Percentiles rank a stretch among this genome's conserved stretches.
phyloP scores from a whole-genome alignment of 352 stramenopile genomes.

The Achlya hypogyna region DNA sequence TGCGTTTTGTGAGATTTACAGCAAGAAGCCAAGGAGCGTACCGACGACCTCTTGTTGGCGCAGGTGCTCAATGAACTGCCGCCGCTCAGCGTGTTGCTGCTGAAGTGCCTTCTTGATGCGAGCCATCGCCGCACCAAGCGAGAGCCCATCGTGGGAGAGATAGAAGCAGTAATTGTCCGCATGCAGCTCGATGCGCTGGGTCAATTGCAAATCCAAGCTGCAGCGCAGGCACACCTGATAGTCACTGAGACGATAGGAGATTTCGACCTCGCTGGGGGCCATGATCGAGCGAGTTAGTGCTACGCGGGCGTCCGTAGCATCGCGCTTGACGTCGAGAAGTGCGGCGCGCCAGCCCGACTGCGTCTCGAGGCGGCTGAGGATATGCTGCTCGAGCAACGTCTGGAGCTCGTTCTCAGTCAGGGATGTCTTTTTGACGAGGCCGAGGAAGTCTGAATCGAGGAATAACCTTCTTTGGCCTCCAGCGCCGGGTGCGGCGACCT shows the following conservation, averaged over 20 bases:
- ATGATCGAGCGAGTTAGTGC: background rate
- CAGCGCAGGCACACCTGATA: background rate
- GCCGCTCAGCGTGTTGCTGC: too few species aligned
- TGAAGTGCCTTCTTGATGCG: too few species aligned
- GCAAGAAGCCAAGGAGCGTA: background rate
- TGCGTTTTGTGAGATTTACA: background rate
- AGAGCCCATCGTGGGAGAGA: too few species aligned
- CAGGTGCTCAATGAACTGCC: background rate
- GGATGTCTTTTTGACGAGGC: background rate
- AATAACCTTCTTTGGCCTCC: background rate
- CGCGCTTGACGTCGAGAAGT: background rate
- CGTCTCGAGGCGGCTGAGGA: background rate
- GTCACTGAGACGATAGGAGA: background rate
- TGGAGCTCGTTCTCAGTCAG: background rate
- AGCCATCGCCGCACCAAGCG: too few species aligned
- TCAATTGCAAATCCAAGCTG: background rate
- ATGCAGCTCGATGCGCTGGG: background rate
- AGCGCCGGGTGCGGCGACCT: background rate
- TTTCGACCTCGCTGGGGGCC: background rate
- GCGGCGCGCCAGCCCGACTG: background rate
- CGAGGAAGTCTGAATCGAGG: background rate
- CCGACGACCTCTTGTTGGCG: background rate
- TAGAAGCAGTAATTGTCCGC: too few species aligned
- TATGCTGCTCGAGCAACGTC: background rate
- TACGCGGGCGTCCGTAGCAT: background rate